These are phyloP conservation scores for Daldinia loculata DNA, from an alignment of 495 filamentous ascomycete genomes.

Conservation along the genomic window DNA sequence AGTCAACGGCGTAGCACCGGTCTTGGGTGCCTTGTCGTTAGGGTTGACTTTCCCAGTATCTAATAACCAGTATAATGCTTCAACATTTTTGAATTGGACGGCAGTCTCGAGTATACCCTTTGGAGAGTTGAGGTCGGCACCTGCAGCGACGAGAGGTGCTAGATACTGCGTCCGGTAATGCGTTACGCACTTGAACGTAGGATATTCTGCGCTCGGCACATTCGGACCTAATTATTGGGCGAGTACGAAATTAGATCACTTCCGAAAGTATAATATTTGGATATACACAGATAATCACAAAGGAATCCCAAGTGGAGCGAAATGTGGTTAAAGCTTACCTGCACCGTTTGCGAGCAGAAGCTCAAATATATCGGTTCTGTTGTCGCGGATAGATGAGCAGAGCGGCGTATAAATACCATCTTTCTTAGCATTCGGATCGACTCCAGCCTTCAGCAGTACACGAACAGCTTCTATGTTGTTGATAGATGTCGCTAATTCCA, in stretches of 20 bases:
- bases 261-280: not conserved
- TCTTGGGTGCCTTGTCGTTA: conserved; percentile 58
- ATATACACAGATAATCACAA: too few species aligned
- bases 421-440: conserved; percentile 63
- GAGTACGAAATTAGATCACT: not conserved
- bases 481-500: conserved; percentile 58
- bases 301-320: not conserved
- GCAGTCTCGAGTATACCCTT: conserved; percentile 66
- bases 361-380: conserved; percentile 59
- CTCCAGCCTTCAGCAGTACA: conserved; percentile 60
- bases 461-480: conserved; percentile 60
- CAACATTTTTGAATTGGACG: conserved; percentile 59
- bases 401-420: conserved; percentile 66
- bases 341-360: conserved; percentile 60
- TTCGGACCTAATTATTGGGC: conserved; percentile 54
- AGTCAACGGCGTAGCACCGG: conserved; percentile 59
- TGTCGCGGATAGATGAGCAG: conserved; percentile 64
- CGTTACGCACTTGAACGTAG: conserved; percentile 65
- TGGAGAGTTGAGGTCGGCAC: conserved; percentile 59
- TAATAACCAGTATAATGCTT: conserved; percentile 58
- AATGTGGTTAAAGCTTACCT: conserved; percentile 12
- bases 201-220: conserved; percentile 61
- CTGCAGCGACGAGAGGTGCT: conserved; percentile 57
- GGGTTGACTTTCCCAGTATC: conserved; percentile 56
- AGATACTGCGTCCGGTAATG: conserved; percentile 61